Evolutionary conservation across 805 yeast genomes (phyloP).

Genomic region (Kazachstania martiniae): DNA sequence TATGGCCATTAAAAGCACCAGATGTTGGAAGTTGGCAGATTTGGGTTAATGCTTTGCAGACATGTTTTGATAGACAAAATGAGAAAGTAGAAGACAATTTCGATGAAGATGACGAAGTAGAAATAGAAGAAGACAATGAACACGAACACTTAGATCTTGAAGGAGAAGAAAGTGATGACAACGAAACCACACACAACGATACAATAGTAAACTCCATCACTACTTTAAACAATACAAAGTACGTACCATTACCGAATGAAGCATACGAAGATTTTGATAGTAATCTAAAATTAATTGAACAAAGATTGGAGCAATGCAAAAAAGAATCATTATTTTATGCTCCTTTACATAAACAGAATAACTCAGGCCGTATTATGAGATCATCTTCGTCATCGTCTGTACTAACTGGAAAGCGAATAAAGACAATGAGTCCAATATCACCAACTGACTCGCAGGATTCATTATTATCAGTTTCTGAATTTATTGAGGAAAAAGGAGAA

Average conservation of each 20-base stretch:
- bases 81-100: conserved; percentile 3
- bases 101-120: too few species aligned
- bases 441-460: conserved; percentile 6
- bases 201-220: neutral
- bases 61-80: conserved; percentile 17
- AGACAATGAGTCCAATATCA: conserved; percentile 4
- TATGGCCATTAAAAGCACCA: conserved; percentile 75
- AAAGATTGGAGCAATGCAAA: conserved; percentile 21
- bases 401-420: conserved; percentile 3
- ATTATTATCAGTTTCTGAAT: conserved; percentile 1
- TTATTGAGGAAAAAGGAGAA: neutral
- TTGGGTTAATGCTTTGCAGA: conserved; percentile 76
- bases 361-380: conserved; percentile 1
- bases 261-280: conserved; percentile 11
- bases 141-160: neutral
- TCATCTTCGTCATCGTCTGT: conserved; percentile 13
- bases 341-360: conserved; percentile 1
- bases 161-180: neutral
- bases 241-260: conserved; percentile 13
- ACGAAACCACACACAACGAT: neutral
- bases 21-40: conserved; percentile 54
- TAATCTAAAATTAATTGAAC: conserved; percentile 17
- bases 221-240: neutral
- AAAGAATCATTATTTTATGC: conserved; percentile 16
- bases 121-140: too few species aligned